These are phyloP conservation scores for Plantago major DNA, from an alignment of 257 asterid species.

Conservation along the genomic window DNA sequence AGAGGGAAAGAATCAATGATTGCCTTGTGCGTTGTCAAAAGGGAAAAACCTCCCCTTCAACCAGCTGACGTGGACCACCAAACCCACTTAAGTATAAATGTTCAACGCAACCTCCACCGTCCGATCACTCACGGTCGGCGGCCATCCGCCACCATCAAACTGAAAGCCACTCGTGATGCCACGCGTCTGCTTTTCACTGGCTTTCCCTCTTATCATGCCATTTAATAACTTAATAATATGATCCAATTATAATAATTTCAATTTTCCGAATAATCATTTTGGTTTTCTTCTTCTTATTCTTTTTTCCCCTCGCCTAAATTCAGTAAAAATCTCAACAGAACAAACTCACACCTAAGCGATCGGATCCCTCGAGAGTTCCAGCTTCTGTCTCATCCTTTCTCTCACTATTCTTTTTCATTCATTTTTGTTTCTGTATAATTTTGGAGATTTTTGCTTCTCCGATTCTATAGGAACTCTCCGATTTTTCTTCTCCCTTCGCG, in stretches of 20 bases:
- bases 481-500: constrained; percentile 4
- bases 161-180: constrained; percentile 16
- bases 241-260: background rate
- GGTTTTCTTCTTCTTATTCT: background rate
- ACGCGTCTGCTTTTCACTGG: constrained; percentile 31
- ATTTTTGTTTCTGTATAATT: too few relatives aligned
- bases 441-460: too few relatives aligned
- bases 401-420: too few relatives aligned
- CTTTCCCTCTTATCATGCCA: background rate
- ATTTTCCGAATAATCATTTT: background rate
- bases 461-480: background rate
- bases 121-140: constrained; percentile 42
- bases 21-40: background rate
- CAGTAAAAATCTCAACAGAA: constrained; percentile 34
- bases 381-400: constrained; percentile 14
- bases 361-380: constrained; percentile 33
- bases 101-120: constrained; percentile 32
- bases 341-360: constrained; percentile 31
- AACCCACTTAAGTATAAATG: constrained; percentile 22
- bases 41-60: background rate
- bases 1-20: too few relatives aligned
- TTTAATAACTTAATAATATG: constrained; percentile 16
- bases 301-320: constrained; percentile 16
- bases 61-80: constrained; percentile 36
- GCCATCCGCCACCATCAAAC: constrained; percentile 22